Evolutionary conservation across 2,329 filamentous ascomycete genomes (phyloP).

Genomic region (Cercospora sp.): DNA sequence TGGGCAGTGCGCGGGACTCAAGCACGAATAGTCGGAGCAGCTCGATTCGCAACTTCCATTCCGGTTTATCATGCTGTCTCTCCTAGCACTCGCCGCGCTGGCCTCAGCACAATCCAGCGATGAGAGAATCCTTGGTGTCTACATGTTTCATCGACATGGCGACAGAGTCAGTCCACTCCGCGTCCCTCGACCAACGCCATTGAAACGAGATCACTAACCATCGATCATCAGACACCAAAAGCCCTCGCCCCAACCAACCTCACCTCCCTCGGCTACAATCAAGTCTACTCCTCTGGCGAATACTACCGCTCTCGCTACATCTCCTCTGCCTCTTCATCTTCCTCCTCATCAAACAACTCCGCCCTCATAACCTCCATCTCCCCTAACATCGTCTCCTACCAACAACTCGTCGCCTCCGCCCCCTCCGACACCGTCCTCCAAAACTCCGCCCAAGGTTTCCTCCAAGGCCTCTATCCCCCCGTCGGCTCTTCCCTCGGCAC

Average conservation of each 20-base stretch:
- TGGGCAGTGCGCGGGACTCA: not conserved
- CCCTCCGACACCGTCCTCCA: slow-evolving; percentile 73
- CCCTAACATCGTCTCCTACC: slow-evolving; percentile 62
- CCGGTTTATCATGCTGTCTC: not conserved
- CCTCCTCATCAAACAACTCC: slow-evolving; percentile 58
- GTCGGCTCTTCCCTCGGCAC: slow-evolving; percentile 55
- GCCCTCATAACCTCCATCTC: slow-evolving; percentile 2
- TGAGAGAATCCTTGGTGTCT: slow-evolving; percentile 77
- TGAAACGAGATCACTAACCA: not conserved
- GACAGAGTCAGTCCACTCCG: slow-evolving; percentile 57
- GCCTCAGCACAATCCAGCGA: slow-evolving; percentile 32
- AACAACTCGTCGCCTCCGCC: slow-evolving; percentile 71
- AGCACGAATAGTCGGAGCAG: not conserved
- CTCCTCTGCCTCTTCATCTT: slow-evolving; percentile 54
- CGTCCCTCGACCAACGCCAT: not conserved
- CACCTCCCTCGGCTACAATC: slow-evolving; percentile 75
- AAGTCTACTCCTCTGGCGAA: slow-evolving; percentile 70
- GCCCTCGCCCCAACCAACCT: slow-evolving; percentile 68
- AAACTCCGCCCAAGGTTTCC: slow-evolving; percentile 75
- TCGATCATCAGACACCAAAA: slow-evolving; percentile 62
- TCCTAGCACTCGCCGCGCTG: slow-evolving; percentile 32
- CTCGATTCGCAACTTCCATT: not conserved
- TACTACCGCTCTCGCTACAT: slow-evolving; percentile 81
- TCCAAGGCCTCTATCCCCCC: slow-evolving; percentile 86
- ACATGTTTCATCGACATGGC: slow-evolving; percentile 86